A percentile compares a stretch with the other conserved stretches of the same genome.
phyloP scores from a whole-genome alignment of 208 protist genomes.

The Acanthamoeba healyi region DNA sequence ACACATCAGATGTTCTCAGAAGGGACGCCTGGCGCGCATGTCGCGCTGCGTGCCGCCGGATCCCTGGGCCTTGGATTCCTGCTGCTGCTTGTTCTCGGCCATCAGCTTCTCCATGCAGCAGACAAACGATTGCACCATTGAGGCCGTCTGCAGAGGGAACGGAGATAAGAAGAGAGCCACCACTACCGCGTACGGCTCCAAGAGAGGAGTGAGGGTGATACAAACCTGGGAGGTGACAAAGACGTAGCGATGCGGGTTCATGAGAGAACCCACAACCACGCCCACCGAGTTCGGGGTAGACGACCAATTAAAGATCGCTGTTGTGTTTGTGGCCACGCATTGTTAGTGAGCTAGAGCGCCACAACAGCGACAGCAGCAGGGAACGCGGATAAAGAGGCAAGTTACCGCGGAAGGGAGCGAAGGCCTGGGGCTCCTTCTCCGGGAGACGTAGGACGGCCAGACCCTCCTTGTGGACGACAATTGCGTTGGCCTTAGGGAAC shows the following conservation, averaged over 20 bases:
- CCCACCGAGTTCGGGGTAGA: neutral
- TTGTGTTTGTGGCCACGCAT: neutral
- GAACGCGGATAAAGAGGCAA: neutral
- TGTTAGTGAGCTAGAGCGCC: neutral
- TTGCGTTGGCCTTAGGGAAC: neutral
- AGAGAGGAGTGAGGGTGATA: neutral
- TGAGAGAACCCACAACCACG: constrained; percentile 12
- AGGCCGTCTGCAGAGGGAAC: neutral
- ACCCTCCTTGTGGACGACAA: neutral
- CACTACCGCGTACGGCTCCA: too few relatives aligned
- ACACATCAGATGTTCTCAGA: neutral
- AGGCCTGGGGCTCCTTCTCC: constrained; percentile 16
- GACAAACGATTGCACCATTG: constrained; percentile 7
- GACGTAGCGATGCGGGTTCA: constrained; percentile 39
- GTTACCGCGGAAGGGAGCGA: constrained; percentile 28
- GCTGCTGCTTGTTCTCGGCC: neutral
- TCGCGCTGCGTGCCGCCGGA: neutral
- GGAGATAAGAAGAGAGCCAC: neutral
- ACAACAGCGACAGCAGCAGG: neutral
- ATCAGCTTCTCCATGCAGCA: neutral
- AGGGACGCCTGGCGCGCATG: neutral
- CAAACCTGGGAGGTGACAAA: neutral
- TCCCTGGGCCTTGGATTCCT: constrained; percentile 16
- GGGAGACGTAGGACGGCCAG: neutral
- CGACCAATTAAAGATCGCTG: constrained; percentile 35